phyloP scores from a whole-genome alignment of 352 stramenopile species.

The Pythium diclinum region DNA sequence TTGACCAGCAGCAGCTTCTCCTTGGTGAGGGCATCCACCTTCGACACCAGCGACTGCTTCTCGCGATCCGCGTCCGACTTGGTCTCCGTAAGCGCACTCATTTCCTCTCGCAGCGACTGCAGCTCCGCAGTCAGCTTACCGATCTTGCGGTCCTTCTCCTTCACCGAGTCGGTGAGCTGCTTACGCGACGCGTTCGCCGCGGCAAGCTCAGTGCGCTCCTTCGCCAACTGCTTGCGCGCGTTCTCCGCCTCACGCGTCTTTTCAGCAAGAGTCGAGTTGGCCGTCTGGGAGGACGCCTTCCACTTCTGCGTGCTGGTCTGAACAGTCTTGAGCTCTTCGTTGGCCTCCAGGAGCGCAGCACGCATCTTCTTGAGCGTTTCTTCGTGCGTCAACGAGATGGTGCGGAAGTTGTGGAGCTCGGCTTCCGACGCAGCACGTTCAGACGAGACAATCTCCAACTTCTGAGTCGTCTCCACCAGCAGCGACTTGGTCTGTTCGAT shows the following conservation, averaged over 20 bases:
- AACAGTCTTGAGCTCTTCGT: conserved; percentile 76
- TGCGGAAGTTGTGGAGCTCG: conserved; percentile 44
- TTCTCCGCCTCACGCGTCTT: conserved; percentile 68
- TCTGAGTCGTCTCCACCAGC: conserved; percentile 31
- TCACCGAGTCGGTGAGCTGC: conserved; percentile 48
- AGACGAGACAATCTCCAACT: conserved; percentile 34
- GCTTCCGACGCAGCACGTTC: conserved; percentile 32
- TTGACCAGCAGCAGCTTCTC: conserved; percentile 43
- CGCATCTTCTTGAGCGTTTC: conserved; percentile 73
- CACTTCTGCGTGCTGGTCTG: conserved; percentile 64
- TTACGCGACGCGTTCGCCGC: conserved; percentile 43
- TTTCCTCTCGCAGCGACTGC: conserved; percentile 42
- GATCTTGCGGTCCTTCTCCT: conserved; percentile 73
- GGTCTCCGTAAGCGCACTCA: conserved; percentile 28
- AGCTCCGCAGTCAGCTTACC: conserved; percentile 57
- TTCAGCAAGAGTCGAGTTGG: conserved; percentile 58
- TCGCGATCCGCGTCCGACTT: conserved; percentile 23
- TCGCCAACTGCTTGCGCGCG: conserved; percentile 60
- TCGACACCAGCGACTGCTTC: conserved; percentile 28
- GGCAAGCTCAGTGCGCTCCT: conserved; percentile 42
- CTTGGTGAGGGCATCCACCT: conserved; percentile 34
- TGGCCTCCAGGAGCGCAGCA: conserved; percentile 57
- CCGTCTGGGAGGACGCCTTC: conserved; percentile 63
- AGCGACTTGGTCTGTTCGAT: conserved; percentile 36
- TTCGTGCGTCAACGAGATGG: conserved; percentile 43